Evolutionary conservation across 257 asterid species (phyloP).

Genomic region (Solanum sitiens): DNA sequence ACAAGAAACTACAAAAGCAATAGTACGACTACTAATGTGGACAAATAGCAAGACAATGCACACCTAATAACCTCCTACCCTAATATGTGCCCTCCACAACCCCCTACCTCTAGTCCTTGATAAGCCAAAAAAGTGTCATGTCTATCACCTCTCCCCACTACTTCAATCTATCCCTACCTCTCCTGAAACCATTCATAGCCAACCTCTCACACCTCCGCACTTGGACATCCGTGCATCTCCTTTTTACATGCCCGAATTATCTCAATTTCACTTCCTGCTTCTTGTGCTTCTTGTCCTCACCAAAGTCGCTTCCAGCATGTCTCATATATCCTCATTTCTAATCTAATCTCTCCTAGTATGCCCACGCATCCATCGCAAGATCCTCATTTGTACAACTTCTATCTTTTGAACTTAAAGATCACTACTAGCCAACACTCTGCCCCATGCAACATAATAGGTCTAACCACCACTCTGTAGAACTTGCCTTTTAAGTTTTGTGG

Average conservation of each 20-base stretch:
- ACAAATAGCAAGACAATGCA: neutral
- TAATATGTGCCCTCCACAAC: neutral
- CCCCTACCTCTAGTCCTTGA: neutral
- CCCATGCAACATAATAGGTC: neutral
- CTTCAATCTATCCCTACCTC: neutral
- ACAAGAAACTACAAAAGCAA: neutral
- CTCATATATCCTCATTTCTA: neutral
- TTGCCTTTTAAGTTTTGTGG: neutral
- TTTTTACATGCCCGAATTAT: neutral
- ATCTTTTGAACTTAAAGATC: neutral
- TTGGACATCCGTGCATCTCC: neutral
- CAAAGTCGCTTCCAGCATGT: neutral
- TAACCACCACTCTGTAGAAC: neutral
- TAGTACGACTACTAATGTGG: neutral
- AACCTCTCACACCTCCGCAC: neutral
- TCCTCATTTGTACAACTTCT: neutral
- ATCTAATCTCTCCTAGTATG: neutral
- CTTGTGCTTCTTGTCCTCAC: neutral
- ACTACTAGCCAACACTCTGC: neutral
- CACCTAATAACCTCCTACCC: neutral
- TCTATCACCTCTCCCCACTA: neutral
- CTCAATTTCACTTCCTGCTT: neutral
- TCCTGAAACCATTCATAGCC: neutral
- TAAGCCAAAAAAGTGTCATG: neutral
- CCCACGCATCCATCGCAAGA: neutral